These are phyloP conservation scores for Nicotiana tomentosiformis DNA, from an alignment of 257 asterid species.

Conservation along the genomic window DNA sequence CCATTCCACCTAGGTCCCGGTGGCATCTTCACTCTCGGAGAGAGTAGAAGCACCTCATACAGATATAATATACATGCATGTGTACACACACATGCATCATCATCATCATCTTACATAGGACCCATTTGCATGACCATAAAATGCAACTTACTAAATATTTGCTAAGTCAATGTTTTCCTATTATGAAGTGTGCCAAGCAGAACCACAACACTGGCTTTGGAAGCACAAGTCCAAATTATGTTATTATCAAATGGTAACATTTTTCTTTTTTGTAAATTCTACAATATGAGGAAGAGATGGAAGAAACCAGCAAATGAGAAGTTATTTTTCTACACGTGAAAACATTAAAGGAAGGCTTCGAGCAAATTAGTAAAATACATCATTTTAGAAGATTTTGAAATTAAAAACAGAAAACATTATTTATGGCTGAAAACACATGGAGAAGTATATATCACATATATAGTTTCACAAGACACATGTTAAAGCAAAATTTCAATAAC, in stretches of 20 bases:
- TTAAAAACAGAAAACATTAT: background rate
- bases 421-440: background rate
- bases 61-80: background rate
- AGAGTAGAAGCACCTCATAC: background rate
- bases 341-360: background rate
- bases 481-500: background rate
- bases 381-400: background rate
- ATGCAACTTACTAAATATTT: background rate
- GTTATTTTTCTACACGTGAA: background rate
- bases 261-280: background rate
- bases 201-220: background rate
- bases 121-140: background rate
- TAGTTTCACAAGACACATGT: background rate
- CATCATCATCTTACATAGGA: slow-evolving; percentile 4
- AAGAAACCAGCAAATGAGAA: background rate
- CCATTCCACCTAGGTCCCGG: background rate
- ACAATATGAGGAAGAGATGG: background rate
- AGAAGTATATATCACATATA: background rate
- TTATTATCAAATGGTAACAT: background rate
- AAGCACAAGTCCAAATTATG: background rate
- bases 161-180: background rate
- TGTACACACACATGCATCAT: background rate
- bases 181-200: background rate
- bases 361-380: background rate
- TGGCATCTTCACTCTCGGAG: background rate